Percentiles rank a stretch among this genome's conserved stretches.
Evolutionary conservation across 768 basidiomycete species (phyloP).

Genomic region (Tricholoma sp.): DNA sequence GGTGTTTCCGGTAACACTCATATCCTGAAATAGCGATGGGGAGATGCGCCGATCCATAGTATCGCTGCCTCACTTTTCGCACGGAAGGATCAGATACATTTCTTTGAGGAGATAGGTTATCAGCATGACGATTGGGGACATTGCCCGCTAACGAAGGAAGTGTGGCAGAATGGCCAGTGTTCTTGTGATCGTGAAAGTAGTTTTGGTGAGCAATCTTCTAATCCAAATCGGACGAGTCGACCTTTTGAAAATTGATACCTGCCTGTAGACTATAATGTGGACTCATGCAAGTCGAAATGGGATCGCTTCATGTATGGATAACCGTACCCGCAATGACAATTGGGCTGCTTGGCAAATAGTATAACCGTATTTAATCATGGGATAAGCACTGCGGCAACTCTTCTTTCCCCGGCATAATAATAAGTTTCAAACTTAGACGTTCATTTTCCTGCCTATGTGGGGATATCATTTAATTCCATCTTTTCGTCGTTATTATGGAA

Average conservation of each 20-base stretch:
- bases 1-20: conserved; percentile 36
- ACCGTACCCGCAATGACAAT: not conserved
- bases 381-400: too few species aligned
- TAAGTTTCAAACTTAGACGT: too few species aligned
- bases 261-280: not conserved
- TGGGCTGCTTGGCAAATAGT: not conserved
- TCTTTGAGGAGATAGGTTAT: conserved; percentile 82
- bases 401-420: too few species aligned
- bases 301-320: not conserved
- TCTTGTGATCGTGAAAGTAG: conserved; percentile 55
- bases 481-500: too few species aligned
- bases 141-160: conserved; percentile 45
- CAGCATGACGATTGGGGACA: conserved; percentile 73
- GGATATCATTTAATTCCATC: too few species aligned
- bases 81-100: conserved; percentile 67
- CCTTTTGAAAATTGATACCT: not conserved
- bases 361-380: too few species aligned
- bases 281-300: not conserved
- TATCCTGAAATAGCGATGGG: conserved; percentile 56
- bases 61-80: conserved; percentile 76
- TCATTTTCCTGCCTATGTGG: too few species aligned
- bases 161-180: conserved; percentile 53
- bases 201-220: conserved; percentile 45
- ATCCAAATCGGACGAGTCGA: not conserved
- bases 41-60: conserved; percentile 83